Conservation (phyloP, 306 rosid species). For the Styphnolobium japonicum region DNA sequence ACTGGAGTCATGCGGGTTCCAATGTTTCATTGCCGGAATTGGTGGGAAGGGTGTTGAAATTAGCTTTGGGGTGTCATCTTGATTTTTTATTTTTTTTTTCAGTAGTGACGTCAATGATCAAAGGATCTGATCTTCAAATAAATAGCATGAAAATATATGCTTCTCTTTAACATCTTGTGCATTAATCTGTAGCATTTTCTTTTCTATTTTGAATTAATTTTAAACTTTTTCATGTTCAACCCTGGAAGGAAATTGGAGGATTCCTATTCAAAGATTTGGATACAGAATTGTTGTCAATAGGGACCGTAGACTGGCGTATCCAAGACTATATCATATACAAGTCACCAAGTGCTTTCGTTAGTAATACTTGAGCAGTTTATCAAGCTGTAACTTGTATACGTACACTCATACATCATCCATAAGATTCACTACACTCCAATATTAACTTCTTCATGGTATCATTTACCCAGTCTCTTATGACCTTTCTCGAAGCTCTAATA, state of each 20-base stretch:
- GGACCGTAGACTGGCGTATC: not conserved
- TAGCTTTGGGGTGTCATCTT: conserved; percentile 52
- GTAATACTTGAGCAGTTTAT: not conserved
- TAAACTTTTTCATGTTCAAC: not conserved
- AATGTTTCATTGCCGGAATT: conserved; percentile 71
- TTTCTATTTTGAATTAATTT: not conserved
- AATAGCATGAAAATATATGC: conserved; percentile 23
- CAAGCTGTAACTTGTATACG: not conserved
- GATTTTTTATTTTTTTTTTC: conserved; percentile 26
- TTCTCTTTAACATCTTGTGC: conserved; percentile 9
- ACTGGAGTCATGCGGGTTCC: conserved; percentile 83
- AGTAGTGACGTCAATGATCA: conserved; percentile 6
- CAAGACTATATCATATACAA: not conserved
- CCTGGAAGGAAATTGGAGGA: not conserved
- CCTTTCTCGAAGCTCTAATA: too few relatives aligned
- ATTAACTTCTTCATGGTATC: too few relatives aligned
- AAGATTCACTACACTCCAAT: too few relatives aligned
- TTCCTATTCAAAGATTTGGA: not conserved
- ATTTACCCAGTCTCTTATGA: too few relatives aligned
- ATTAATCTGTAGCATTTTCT: not conserved
- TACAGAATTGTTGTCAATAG: not conserved
- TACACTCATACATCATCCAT: too few relatives aligned
- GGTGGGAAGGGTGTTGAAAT: conserved; percentile 84
- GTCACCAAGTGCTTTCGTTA: not conserved
- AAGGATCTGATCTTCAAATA: conserved; percentile 29